Conservation (phyloP, 495 filamentous ascomycete species). For the Penicillium samsonianum region DNA sequence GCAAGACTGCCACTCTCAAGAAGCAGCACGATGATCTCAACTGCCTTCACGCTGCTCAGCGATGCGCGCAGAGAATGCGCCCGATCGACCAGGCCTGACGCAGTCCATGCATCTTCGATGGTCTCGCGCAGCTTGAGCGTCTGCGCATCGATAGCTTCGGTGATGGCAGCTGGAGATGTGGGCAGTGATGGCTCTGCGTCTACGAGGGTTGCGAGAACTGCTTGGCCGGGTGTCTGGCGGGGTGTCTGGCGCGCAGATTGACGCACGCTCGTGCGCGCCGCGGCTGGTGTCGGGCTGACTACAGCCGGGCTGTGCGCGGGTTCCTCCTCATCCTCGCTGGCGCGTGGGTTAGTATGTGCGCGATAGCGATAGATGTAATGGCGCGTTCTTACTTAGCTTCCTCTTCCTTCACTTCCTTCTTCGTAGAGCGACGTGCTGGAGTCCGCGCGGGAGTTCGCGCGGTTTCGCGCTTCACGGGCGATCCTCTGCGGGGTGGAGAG, state of each 20-base stretch:
- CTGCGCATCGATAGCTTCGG: conserved; percentile 74
- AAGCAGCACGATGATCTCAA: conserved; percentile 64
- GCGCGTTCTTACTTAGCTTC: conserved; percentile 46
- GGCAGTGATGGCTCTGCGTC: conserved; percentile 52
- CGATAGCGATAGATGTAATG: neutral
- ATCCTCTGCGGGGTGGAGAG: conserved; percentile 50
- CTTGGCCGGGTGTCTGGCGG: conserved; percentile 28
- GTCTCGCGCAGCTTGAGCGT: conserved; percentile 62
- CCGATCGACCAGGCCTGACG: conserved; percentile 45
- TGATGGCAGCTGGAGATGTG: conserved; percentile 80
- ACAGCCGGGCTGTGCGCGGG: neutral
- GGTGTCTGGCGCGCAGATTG: conserved; percentile 18
- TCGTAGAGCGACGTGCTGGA: conserved; percentile 24
- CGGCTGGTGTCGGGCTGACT: conserved; percentile 1
- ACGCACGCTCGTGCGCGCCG: conserved; percentile 1
- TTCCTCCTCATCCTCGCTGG: conserved; percentile 6
- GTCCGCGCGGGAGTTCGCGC: conserved; percentile 5
- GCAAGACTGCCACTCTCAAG: conserved; percentile 55
- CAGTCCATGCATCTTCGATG: conserved; percentile 44
- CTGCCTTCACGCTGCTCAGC: conserved; percentile 67
- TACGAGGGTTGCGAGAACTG: conserved; percentile 19
- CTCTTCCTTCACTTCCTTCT: conserved; percentile 42
- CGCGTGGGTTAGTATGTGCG: neutral
- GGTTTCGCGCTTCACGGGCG: conserved; percentile 74
- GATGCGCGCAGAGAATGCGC: conserved; percentile 56